phyloP scores from a whole-genome alignment of 805 yeast species.

The Pichia paraexigua region DNA sequence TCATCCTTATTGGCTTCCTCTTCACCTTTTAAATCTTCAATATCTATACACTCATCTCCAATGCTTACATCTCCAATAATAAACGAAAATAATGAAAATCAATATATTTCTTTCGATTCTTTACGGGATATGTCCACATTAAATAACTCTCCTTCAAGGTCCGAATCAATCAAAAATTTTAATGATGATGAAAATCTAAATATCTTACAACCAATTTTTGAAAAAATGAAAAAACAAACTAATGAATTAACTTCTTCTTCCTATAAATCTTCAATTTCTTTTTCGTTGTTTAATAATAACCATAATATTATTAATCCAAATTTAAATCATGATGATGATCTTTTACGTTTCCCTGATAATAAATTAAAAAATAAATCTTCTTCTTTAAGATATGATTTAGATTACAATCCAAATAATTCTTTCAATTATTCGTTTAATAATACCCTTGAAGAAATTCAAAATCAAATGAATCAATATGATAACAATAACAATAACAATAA shows the following conservation, averaged over 20 bases:
- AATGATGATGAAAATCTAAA: slow-evolving; percentile 9
- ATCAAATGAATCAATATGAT: slow-evolving; percentile 19
- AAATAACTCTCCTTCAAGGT: not conserved
- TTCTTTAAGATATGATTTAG: slow-evolving; percentile 17
- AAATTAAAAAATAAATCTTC: not conserved
- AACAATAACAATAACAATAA: not conserved
- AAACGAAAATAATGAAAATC: slow-evolving; percentile 9
- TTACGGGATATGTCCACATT: slow-evolving; percentile 18
- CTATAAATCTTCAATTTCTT: slow-evolving; percentile 5
- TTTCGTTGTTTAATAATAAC: not conserved
- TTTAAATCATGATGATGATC: not conserved
- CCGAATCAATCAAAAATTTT: not conserved
- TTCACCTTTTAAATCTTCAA: not conserved
- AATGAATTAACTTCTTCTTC: slow-evolving; percentile 4
- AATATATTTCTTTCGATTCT: slow-evolving; percentile 36
- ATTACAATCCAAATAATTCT: slow-evolving; percentile 25
- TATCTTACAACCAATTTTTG: slow-evolving; percentile 18
- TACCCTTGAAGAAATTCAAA: slow-evolving; percentile 27
- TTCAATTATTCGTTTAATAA: slow-evolving; percentile 27
- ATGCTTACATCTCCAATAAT: not conserved
- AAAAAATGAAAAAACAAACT: slow-evolving; percentile 10
- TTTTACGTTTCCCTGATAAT: not conserved
- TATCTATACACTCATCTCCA: not conserved
- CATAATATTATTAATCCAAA: not conserved
- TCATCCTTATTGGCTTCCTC: no score